A percentile compares a stretch with the other conserved stretches of the same genome.
Evolutionary conservation across 2,329 filamentous ascomycete genomes (phyloP).

Genomic region (Aureobasidium sp.): DNA sequence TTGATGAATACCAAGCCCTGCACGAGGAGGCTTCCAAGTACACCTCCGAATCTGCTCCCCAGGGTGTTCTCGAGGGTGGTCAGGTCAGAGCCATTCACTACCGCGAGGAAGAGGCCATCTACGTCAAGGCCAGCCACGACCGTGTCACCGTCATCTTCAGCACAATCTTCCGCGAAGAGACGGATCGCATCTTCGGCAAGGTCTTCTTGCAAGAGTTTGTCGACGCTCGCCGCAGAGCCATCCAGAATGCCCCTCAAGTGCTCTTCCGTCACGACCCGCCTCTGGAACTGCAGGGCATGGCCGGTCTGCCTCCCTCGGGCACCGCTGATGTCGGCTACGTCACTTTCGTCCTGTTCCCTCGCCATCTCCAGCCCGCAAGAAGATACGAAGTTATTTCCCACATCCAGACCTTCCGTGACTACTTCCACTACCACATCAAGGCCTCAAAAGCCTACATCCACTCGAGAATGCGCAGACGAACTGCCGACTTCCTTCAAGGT

Average conservation of each 20-base stretch:
- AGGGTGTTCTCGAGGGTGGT: conserved; percentile 81
- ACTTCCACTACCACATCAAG: conserved; percentile 99
- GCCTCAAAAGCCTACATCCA: conserved; percentile 99
- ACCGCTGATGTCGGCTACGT: conserved; percentile 92
- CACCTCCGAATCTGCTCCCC: conserved; percentile 86
- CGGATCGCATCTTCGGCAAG: conserved; percentile 93
- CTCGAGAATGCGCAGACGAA: conserved; percentile 94
- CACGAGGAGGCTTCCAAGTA: conserved; percentile 87
- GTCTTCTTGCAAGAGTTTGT: conserved; percentile 99
- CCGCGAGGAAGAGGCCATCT: conserved; percentile 97
- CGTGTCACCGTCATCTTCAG: conserved; percentile 98
- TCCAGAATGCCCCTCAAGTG: conserved; percentile 97
- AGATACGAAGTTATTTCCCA: conserved; percentile 96
- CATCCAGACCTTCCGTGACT: conserved; percentile 99
- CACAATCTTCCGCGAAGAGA: conserved; percentile 96
- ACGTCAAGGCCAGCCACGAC: conserved; percentile 95
- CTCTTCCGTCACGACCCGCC: conserved; percentile 93
- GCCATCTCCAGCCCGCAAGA: conserved; percentile 83
- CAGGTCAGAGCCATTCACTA: conserved; percentile 96
- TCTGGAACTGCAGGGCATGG: conserved; percentile 79
- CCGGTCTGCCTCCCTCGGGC: conserved; percentile 68
- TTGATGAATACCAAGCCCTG: conserved; percentile 81
- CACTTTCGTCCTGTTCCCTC: conserved; percentile 95
- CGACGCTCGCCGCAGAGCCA: conserved; percentile 85
- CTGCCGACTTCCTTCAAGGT: conserved; percentile 97